Base-by-base conservation (phyloP, 768 basidiomycete species). In the Russula sp. region DNA sequence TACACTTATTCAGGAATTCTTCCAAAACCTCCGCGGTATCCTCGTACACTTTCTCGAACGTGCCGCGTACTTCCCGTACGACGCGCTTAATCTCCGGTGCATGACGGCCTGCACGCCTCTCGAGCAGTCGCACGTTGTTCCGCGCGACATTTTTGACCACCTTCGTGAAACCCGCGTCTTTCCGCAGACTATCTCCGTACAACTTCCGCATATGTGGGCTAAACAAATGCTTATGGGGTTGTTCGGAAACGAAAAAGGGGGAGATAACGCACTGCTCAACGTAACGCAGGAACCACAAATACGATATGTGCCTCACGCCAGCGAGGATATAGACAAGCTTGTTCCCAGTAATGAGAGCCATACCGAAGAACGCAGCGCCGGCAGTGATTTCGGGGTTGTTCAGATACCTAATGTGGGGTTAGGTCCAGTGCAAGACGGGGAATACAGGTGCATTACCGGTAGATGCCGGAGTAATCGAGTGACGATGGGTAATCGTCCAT, bases 191-290 rank as follows among this genome's bases (percentile, higher is more conserved):
- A 71, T 95, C 86, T 3, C 97, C 96, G 74, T 99, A 99, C 22
- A 98, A 80, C 73, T 92, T 94, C 66, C 84, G 86, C 97, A 98
- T 98, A 76, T 98, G 97, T n/a, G 97, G 97, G 69, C 96, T 98
- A 60, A 51, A 28, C 16, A 42, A 16, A 46, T 42, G 13, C 32
- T 34, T 22, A 56, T 48, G 57, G 34, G 26, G 16, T 30, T 57
- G 42, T 46, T 22, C 32, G n/a, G 38, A 4, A 22, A 54, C 16
- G 11, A 55, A 34, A 18, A 30, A 26, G 14, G 44, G 49, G 32
- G 34, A 51, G 51, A 40, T 53, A 38, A 79, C 90, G 64, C 66
- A 98, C 96, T 91, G 89, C 73, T 98, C 97, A 26, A 98, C 94
- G 59, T 77, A 83, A 69, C 83, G 85, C 54, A 99, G 80, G 84